Conservation (phyloP, 208 protist species). For the Trypanosoma theileri region DNA sequence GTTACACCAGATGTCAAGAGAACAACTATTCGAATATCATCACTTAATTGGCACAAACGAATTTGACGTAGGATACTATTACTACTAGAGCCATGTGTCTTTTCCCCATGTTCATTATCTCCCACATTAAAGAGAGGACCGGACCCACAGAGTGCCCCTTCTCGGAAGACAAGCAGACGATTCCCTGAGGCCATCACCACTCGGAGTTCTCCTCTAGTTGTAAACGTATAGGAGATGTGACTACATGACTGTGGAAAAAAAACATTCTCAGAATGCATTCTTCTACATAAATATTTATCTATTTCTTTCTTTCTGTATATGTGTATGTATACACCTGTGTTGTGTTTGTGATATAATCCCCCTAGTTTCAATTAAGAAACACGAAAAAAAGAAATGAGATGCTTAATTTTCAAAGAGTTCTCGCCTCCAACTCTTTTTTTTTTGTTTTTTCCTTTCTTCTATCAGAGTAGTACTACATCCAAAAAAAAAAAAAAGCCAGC, state of each 20-base stretch:
- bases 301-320: not conserved
- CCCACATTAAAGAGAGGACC: conserved; percentile 28
- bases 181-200: conserved; percentile 62
- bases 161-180: conserved; percentile 59
- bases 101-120: not conserved
- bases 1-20: conserved; percentile 12
- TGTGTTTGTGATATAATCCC: not conserved
- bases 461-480: not conserved
- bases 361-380: not conserved
- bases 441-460: not conserved
- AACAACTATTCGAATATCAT: conserved; percentile 26
- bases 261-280: conserved; percentile 21
- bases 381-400: not conserved
- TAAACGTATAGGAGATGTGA: conserved; percentile 56
- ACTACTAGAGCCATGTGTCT: not conserved
- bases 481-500: not conserved
- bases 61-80: conserved; percentile 5
- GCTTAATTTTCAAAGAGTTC: not conserved
- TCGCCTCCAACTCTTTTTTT: not conserved
- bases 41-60: conserved; percentile 21
- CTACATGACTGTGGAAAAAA: conserved; percentile 70
- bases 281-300: too few relatives aligned
- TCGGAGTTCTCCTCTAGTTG: conserved; percentile 48
- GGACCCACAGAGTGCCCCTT: conserved; percentile 45
- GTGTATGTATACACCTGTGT: conserved; percentile 2